phyloP scores from a whole-genome alignment of 805 yeast species.

The Sugiyamaella chiloensis region DNA sequence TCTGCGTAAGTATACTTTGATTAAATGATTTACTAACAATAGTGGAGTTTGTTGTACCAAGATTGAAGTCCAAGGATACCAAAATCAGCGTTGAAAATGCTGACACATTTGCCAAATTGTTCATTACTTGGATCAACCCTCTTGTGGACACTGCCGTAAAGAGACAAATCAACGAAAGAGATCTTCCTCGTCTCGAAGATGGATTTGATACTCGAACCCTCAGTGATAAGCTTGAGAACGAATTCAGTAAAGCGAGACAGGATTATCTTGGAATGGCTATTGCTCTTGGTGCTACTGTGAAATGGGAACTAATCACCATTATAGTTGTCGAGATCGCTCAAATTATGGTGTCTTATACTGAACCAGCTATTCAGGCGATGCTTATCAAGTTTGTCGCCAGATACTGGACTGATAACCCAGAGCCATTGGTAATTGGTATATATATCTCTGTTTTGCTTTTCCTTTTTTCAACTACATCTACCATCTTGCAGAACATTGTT shows the following conservation, averaged over 20 bases:
- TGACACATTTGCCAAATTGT: slow-evolving; percentile 13
- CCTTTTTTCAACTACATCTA: slow-evolving; percentile 48
- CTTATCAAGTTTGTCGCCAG: slow-evolving; percentile 52
- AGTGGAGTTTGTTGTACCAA: slow-evolving; percentile 1
- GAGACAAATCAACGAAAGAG: slow-evolving; percentile 35
- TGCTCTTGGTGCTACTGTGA: slow-evolving; percentile 63
- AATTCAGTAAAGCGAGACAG: slow-evolving; percentile 53
- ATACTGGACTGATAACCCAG: slow-evolving; percentile 30
- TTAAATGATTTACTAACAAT: background rate
- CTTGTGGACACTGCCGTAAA: slow-evolving; percentile 7
- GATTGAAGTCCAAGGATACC: background rate
- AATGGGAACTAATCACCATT: slow-evolving; percentile 56
- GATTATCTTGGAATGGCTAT: slow-evolving; percentile 34
- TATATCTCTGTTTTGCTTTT: slow-evolving; percentile 58
- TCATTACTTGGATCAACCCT: slow-evolving; percentile 17
- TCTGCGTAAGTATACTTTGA: background rate
- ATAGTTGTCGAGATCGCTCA: slow-evolving; percentile 61
- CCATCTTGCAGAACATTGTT: slow-evolving; percentile 50
- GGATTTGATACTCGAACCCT: slow-evolving; percentile 50
- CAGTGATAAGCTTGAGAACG: slow-evolving; percentile 43
- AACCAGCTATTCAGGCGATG: slow-evolving; percentile 66
- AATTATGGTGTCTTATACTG: slow-evolving; percentile 69
- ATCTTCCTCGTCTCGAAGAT: slow-evolving; percentile 70
- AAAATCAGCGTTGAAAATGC: slow-evolving; percentile 10
- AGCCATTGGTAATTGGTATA: slow-evolving; percentile 50